Percentiles rank a stretch among this genome's conserved stretches.
phyloP scores from a whole-genome alignment of 768 basidiomycete genomes.

The Dictyophora rubrovolvata region DNA sequence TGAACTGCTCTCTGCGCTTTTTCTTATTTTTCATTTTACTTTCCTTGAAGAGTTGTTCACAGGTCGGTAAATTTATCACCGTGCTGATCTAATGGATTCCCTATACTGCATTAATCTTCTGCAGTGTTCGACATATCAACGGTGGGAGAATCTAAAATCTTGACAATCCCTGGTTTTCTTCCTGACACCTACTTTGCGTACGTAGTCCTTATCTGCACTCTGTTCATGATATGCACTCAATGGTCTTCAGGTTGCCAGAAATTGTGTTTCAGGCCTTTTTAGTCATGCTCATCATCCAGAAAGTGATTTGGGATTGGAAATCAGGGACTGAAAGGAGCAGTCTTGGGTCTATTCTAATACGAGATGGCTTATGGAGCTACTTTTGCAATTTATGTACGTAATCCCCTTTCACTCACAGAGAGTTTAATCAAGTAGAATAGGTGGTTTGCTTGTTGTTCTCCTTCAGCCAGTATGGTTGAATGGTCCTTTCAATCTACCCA shows the following conservation, averaged over 20 bases:
- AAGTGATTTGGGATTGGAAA: not conserved
- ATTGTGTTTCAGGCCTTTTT: not conserved
- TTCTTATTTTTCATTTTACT: not conserved
- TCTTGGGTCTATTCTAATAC: not conserved
- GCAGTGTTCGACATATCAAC: no score
- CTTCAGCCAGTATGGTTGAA: not conserved
- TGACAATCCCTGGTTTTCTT: not conserved
- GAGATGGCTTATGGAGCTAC: not conserved
- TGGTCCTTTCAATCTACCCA: not conserved
- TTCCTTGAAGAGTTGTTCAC: no score
- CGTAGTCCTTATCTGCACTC: not conserved
- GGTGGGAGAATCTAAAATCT: no score
- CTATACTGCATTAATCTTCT: no score
- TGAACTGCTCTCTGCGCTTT: not conserved
- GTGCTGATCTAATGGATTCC: no score
- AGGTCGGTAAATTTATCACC: no score
- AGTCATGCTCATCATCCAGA: not conserved
- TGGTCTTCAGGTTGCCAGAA: not conserved
- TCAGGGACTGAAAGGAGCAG: not conserved
- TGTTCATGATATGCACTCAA: no score
- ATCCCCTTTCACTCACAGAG: not conserved
- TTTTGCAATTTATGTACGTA: not conserved
- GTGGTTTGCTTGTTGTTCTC: not conserved
- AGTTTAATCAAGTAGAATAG: not conserved
- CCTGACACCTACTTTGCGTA: not conserved